Evolutionary conservation across 352 stramenopile genomes (phyloP), one percentile per base, ranked within the genome.

Genomic region (Globisporangium cylindrosporum): DNA sequence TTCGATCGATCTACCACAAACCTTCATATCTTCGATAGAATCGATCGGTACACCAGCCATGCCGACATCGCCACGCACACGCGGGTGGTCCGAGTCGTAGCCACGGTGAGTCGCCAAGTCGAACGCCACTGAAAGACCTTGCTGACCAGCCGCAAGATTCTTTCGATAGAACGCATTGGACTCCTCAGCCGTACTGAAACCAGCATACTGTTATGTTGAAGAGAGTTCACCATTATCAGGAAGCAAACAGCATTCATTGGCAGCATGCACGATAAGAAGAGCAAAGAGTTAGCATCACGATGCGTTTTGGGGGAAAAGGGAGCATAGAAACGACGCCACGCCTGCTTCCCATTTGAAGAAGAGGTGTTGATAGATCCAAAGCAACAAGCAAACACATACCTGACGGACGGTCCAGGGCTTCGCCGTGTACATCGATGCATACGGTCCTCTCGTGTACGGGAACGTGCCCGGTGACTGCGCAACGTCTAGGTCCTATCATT

Each of bases 41-140:
- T 99, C 96, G 61, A 99, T 98, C 24, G 96, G 85, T 22, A 99
- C 97, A 62, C 97, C 97, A 2, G 97, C 97, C 95, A 99, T 99
- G 59, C 97, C 97, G 9, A 99, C 97, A 73, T 99, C 97, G 57
- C 97, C 97, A 6, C 87, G 74, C 7, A 99, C 97, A 66, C 97
- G 82, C 51, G 86, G 91, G 76, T 99, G 96, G 77, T 99, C 96
- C 48, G 88, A 98, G 77, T 99, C 97, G 73, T 99, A 99, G 66
- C 97, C 97, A 56, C 97, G 82, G 84, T 99, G 97, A n/a, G 97
- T 99, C 7, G 97, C 95, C 49, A 99, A 80, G 77, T 99, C 97
- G 75, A 99, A 99, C 27, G 97, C 97, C 29, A 99, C 97, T 59
- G 81, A 97, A 1, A 99, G 83, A 57, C 97, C 97, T 75, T 90